A percentile compares a stretch with the other conserved stretches of the same genome.
Conservation (phyloP, 2,329 filamentous ascomycete genomes). For the Cercospora sp. region DNA sequence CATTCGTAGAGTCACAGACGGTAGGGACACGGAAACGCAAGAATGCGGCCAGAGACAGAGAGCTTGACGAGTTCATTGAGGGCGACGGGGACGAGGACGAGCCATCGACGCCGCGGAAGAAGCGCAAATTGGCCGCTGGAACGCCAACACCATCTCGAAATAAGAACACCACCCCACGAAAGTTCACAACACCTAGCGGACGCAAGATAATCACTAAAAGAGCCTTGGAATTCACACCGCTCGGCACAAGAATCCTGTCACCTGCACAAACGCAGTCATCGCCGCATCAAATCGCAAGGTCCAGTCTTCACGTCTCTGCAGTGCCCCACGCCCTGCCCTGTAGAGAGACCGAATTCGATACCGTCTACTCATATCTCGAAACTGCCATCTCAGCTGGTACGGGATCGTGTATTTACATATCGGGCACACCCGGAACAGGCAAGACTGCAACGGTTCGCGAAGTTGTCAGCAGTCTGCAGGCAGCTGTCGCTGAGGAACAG, state of each 20-base stretch:
- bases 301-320: constrained; percentile 86
- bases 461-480: constrained; percentile 84
- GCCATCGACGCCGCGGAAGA: constrained; percentile 50
- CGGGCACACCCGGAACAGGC: constrained; percentile 94
- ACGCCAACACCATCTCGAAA: constrained; percentile 48
- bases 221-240: constrained; percentile 87
- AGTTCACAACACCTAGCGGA: constrained; percentile 63
- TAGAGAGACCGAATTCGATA: constrained; percentile 84
- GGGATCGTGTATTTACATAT: constrained; percentile 97
- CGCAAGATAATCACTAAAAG: constrained; percentile 77
- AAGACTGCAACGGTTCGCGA: constrained; percentile 98
- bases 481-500: constrained; percentile 84
- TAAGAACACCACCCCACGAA: constrained; percentile 51
- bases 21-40: constrained; percentile 64
- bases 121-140: constrained; percentile 48
- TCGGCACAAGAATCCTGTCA: constrained; percentile 84
- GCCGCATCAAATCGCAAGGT: constrained; percentile 87
- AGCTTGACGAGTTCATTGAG: constrained; percentile 49
- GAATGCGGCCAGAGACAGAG: constrained; percentile 34
- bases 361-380: constrained; percentile 91
- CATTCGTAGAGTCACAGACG: constrained; percentile 69
- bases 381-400: constrained; percentile 90
- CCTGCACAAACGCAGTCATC: constrained; percentile 73
- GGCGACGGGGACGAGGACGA: constrained; percentile 43
- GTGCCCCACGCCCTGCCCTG: constrained; percentile 88